A percentile compares a stretch with the other conserved stretches of the same genome.
Evolutionary conservation across 371 early-diverging fungal genomes (phyloP).

Genomic region (Mortierella sp.): DNA sequence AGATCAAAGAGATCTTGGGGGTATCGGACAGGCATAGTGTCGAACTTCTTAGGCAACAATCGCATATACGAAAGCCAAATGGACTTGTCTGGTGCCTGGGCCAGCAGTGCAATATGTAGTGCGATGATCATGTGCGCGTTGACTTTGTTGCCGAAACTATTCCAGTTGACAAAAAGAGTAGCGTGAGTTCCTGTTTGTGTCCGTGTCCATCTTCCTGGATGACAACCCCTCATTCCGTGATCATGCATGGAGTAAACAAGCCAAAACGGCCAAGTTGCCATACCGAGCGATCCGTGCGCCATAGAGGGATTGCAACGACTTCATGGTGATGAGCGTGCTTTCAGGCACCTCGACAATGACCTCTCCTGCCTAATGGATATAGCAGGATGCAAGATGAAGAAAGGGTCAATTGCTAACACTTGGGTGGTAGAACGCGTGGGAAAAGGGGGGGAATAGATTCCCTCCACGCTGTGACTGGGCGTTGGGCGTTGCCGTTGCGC

Average conservation of each 20-base stretch:
- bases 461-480: background rate
- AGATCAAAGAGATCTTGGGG: slow-evolving; percentile 53
- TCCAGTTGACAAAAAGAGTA: background rate
- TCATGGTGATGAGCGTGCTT: slow-evolving; percentile 60
- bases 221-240: background rate
- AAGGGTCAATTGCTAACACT: too few relatives aligned
- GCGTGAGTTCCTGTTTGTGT: background rate
- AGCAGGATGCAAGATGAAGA: too few relatives aligned
- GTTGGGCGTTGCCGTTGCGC: slow-evolving; percentile 11
- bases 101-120: slow-evolving; percentile 57
- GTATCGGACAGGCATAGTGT: slow-evolving; percentile 71
- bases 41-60: slow-evolving; percentile 65
- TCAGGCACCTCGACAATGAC: slow-evolving; percentile 68
- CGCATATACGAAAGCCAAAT: slow-evolving; percentile 67
- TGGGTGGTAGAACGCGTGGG: background rate
- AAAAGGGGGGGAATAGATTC: too few relatives aligned
- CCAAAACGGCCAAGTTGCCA: background rate
- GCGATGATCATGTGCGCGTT: slow-evolving; percentile 65
- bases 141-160: slow-evolving; percentile 46
- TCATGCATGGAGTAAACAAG: too few relatives aligned
- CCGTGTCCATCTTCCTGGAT: too few relatives aligned
- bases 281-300: slow-evolving; percentile 48
- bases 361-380: slow-evolving; percentile 59
- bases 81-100: slow-evolving; percentile 56
- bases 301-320: slow-evolving; percentile 36